A percentile compares a stretch with the other conserved stretches of the same genome.
Evolutionary conservation across 2,329 filamentous ascomycete genomes (phyloP).

Genomic region (Ceratocystis colombiana): DNA sequence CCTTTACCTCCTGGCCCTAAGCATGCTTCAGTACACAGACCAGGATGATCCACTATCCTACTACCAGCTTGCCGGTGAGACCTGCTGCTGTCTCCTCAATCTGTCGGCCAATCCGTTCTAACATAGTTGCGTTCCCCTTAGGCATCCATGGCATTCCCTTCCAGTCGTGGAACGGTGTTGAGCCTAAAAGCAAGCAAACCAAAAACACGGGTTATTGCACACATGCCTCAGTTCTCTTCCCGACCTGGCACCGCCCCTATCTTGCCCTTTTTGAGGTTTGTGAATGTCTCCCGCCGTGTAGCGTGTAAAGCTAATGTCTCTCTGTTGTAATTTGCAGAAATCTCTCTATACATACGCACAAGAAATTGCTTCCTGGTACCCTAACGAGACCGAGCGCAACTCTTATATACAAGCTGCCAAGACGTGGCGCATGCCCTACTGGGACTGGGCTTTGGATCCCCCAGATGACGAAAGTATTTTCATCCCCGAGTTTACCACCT

Average conservation of each 20-base stretch:
- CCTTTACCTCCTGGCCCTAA: conserved; percentile 64
- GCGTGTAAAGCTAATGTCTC: background rate
- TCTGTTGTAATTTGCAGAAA: conserved; percentile 21
- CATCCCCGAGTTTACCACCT: conserved; percentile 39
- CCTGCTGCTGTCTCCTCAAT: background rate
- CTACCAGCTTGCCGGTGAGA: conserved; percentile 65
- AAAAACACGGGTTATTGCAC: conserved; percentile 59
- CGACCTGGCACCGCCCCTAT: conserved; percentile 77
- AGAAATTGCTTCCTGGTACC: conserved; percentile 41
- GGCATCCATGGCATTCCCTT: conserved; percentile 73
- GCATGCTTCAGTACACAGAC: conserved; percentile 57
- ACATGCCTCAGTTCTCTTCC: conserved; percentile 65
- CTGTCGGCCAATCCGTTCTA: conserved; percentile 1
- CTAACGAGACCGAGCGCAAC: conserved; percentile 37
- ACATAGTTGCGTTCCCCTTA: conserved; percentile 30
- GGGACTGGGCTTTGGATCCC: conserved; percentile 48
- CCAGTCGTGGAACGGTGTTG: conserved; percentile 44
- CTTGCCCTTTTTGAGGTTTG: conserved; percentile 50
- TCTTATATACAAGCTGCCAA: conserved; percentile 44
- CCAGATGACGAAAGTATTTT: conserved; percentile 41
- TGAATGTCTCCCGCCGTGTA: background rate
- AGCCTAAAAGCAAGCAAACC: conserved; percentile 34
- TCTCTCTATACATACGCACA: conserved; percentile 26
- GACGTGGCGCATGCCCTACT: conserved; percentile 48
- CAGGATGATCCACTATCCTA: conserved; percentile 58